These are phyloP conservation scores for Quercus variabilis DNA, from an alignment of 306 rosid species.

Conservation along the genomic window DNA sequence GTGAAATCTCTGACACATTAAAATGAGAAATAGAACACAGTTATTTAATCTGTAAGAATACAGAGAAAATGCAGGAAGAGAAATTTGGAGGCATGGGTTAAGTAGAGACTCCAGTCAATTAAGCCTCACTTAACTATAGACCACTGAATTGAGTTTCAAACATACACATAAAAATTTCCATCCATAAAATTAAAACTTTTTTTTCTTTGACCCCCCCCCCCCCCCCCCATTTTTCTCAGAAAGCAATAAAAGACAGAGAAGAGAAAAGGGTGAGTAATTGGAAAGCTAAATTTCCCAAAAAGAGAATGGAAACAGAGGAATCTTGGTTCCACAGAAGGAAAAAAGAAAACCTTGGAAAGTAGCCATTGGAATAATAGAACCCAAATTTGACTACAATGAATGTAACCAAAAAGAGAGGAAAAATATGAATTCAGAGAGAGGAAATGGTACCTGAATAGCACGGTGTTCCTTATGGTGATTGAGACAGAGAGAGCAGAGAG, in stretches of 20 bases:
- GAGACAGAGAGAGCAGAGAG: conserved; percentile 93
- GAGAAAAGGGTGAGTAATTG: neutral
- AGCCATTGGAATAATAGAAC: neutral
- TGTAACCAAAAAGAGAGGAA: conserved; percentile 3
- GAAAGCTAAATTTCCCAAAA: conserved; percentile 3
- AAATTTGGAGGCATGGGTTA: neutral
- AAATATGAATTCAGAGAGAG: neutral
- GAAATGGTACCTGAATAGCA: conserved; percentile 66
- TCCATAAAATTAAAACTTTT: neutral
- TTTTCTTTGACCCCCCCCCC: neutral
- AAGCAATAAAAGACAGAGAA: neutral
- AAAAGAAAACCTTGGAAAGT: neutral
- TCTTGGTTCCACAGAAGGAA: conserved; percentile 18
- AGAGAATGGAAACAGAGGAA: conserved; percentile 1
- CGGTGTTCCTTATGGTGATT: conserved; percentile 78
- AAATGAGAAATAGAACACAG: neutral
- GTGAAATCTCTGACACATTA: conserved; percentile 4
- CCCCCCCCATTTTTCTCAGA: neutral
- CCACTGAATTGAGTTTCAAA: neutral
- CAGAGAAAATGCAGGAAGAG: conserved; percentile 24
- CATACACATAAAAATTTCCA: no score
- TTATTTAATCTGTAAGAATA: conserved; percentile 1
- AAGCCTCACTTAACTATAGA: neutral
- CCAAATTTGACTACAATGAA: conserved; percentile 21
- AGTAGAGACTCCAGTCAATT: neutral